These are phyloP conservation scores for Spiromastix sp. DNA, from an alignment of 2,329 filamentous ascomycete genomes.

Conservation along the genomic window DNA sequence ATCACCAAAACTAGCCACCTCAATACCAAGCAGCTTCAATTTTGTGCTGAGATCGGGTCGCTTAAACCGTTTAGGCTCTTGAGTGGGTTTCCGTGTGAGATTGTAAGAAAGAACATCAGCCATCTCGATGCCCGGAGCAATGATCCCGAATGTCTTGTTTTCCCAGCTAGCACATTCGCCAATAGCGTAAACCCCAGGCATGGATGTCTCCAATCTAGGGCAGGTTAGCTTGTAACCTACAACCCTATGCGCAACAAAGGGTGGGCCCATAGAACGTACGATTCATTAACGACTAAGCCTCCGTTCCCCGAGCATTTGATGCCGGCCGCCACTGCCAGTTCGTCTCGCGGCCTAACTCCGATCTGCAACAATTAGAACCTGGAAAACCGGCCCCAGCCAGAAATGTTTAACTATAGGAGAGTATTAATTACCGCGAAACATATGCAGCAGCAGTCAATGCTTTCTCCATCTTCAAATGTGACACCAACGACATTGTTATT, in stretches of 20 bases:
- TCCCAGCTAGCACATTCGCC: constrained; percentile 89
- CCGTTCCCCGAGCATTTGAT: constrained; percentile 63
- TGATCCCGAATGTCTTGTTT: constrained; percentile 76
- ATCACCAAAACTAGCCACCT: constrained; percentile 87
- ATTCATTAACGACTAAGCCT: constrained; percentile 53
- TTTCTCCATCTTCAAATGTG: constrained; percentile 69
- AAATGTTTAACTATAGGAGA: too few relatives aligned
- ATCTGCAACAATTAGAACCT: constrained; percentile 41
- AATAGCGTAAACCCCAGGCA: constrained; percentile 68
- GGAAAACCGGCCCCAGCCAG: too few relatives aligned
- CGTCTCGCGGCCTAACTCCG: constrained; percentile 71
- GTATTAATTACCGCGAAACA: constrained; percentile 58
- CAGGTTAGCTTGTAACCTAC: constrained; percentile 5
- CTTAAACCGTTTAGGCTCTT: constrained; percentile 61
- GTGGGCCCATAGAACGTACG: constrained; percentile 12
- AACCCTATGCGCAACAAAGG: neutral
- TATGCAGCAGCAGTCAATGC: constrained; percentile 66
- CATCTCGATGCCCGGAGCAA: constrained; percentile 86
- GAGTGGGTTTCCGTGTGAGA: constrained; percentile 68
- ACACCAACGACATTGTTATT: constrained; percentile 62
- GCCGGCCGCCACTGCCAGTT: constrained; percentile 58
- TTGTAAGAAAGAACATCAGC: constrained; percentile 87
- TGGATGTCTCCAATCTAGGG: constrained; percentile 53
- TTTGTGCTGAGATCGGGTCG: constrained; percentile 84
- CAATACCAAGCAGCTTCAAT: constrained; percentile 77